Percentiles rank a stretch among this genome's conserved stretches.
These are phyloP conservation scores for Shiraia sp. DNA, from an alignment of 2,329 filamentous ascomycete genomes.

Conservation along the genomic window DNA sequence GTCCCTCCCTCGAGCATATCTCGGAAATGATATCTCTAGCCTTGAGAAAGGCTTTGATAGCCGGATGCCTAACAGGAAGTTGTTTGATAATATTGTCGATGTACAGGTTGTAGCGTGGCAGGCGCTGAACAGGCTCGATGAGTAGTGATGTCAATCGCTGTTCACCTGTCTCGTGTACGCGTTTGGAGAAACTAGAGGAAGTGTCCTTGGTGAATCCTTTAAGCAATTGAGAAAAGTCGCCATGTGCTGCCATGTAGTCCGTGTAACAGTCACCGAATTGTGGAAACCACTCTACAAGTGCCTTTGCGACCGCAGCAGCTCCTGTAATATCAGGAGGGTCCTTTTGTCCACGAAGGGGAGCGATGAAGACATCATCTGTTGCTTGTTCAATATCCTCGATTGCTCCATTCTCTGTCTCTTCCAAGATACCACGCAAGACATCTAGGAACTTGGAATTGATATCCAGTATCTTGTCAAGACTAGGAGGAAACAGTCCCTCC, in stretches of 20 bases:
- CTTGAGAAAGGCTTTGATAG: conserved; percentile 79
- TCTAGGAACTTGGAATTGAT: conserved; percentile 81
- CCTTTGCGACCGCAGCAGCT: conserved; percentile 74
- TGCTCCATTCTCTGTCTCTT: conserved; percentile 81
- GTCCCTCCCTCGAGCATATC: conserved; percentile 89
- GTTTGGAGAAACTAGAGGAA: conserved; percentile 79
- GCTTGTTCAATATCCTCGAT: conserved; percentile 71
- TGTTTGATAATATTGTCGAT: conserved; percentile 94
- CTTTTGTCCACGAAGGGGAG: conserved; percentile 38
- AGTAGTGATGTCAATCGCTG: conserved; percentile 87
- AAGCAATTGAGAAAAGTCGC: conserved; percentile 80
- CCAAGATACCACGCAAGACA: conserved; percentile 74
- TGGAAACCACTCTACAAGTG: conserved; percentile 90
- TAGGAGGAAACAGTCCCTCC: conserved; percentile 77
- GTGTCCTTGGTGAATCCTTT: conserved; percentile 75
- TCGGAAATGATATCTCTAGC: conserved; percentile 93
- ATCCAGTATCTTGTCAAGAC: conserved; percentile 77
- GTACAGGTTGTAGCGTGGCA: conserved; percentile 92
- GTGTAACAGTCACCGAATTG: conserved; percentile 89
- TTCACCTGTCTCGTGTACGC: conserved; percentile 82
- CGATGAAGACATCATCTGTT: conserved; percentile 44
- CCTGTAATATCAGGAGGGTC: conserved; percentile 72
- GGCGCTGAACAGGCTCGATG: conserved; percentile 92
- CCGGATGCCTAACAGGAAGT: conserved; percentile 83
- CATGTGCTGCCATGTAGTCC: conserved; percentile 89